These are phyloP conservation scores for Persicaria maculosa DNA, from an alignment of 148 eudicot genomes.

Conservation along the genomic window DNA sequence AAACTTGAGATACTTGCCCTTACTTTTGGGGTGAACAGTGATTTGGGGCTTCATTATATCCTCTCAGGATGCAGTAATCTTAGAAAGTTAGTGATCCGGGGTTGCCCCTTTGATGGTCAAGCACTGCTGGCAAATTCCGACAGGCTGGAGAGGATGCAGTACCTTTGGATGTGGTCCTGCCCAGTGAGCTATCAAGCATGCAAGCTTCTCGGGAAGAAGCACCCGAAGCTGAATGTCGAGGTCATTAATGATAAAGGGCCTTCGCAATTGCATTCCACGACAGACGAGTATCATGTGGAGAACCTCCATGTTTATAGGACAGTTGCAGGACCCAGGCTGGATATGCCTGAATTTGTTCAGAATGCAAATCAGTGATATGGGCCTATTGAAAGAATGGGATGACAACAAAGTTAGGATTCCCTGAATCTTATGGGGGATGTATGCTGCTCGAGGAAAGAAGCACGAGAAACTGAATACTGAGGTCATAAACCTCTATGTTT, in stretches of 20 bases:
- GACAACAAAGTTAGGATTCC: not conserved
- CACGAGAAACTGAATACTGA: no score
- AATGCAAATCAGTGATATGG: conserved; percentile 22
- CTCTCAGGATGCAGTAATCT: conserved; percentile 78
- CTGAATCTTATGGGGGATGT: no score
- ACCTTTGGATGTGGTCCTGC: conserved; percentile 99
- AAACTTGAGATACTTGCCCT: conserved; percentile 84
- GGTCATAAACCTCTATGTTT: no score
- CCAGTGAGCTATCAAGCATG: conserved; percentile 70
- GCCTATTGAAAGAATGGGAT: not conserved
- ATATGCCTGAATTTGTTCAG: conserved; percentile 64
- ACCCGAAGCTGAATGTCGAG: conserved; percentile 52
- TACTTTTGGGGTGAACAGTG: conserved; percentile 81
- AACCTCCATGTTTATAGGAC: conserved; percentile 74
- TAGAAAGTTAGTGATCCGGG: conserved; percentile 79
- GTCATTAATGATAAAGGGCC: conserved; percentile 73
- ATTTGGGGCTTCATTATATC: conserved; percentile 65
- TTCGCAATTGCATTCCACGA: conserved; percentile 30
- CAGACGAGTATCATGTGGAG: conserved; percentile 57
- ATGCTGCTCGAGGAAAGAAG: no score
- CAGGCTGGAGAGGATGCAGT: conserved; percentile 95
- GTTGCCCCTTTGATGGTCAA: conserved; percentile 80
- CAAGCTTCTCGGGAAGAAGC: conserved; percentile 20
- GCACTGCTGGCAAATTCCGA: conserved; percentile 71
- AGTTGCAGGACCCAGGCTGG: conserved; percentile 65